Base-by-base conservation (phyloP, 139 green algal species). In the Picochlorum sp. region DNA sequence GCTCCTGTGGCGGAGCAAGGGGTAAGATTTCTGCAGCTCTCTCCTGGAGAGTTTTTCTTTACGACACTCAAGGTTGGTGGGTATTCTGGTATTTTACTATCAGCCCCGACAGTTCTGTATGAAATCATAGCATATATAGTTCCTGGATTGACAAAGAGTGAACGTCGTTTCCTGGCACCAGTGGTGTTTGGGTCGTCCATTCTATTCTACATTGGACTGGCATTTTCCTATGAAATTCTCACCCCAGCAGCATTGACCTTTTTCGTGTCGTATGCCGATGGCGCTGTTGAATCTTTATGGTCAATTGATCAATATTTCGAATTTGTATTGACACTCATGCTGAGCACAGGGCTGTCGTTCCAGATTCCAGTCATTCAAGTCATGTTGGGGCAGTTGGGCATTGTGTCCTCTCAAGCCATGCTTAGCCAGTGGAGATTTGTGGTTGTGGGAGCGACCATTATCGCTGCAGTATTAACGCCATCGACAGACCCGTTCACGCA, bases 271-370 rank as follows among this genome's bases (percentile, higher is more conserved):
- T 98, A 98, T 72, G 83, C 93, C 3, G 88, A 96, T 44, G 92
- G 91, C 13, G 94, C 94, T 5, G 94, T 99, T 69, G 94, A 99
- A 84, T 90, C 77, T 1, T 75, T 99, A 26, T 99, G 94, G 94
- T 96, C 86, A 60, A 99, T 99, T 67, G 94, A 99, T 78, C 92
- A 98, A 81, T 99, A 99, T 83, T 99, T 98, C 80, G 86, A 97
- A 78, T 99, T 99, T 81, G 92, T 99, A 49, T 84, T 98, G 47
- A 84, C 98, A 38, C 82, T 99, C 21, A 92, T 99, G 85, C 84
- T 98, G 26, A 86, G 69, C 63, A 99, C 93, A 7, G 93, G 92
- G 3, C 81, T 98, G 23, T 85, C 89, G 14, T 98, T 98, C 80
- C 92, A 98, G 86, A 91, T 98, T 28, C 93, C 93, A 0, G 91